These are phyloP conservation scores for Penicillium brasilianum DNA, from an alignment of 2,329 filamentous ascomycete species.

Conservation along the genomic window DNA sequence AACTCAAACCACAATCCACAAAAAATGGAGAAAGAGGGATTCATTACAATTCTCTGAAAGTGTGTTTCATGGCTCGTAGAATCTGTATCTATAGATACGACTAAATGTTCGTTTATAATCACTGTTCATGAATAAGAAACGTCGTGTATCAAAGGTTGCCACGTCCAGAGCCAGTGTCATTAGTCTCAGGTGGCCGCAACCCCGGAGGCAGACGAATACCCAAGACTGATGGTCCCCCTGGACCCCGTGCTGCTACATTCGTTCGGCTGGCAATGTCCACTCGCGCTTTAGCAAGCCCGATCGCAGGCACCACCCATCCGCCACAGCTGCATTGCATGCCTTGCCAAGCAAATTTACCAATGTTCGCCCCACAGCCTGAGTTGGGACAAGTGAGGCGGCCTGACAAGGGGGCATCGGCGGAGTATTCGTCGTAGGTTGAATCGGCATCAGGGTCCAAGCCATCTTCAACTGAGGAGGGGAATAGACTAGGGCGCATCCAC, in stretches of 20 bases:
- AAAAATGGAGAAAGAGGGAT: not conserved
- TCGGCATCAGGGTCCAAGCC: slow-evolving; percentile 14
- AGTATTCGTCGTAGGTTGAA: slow-evolving; percentile 28
- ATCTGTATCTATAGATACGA: slow-evolving; percentile 19
- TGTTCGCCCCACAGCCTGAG: slow-evolving; percentile 74
- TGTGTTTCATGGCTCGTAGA: slow-evolving; percentile 25
- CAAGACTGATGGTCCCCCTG: slow-evolving; percentile 32
- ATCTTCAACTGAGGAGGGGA: slow-evolving; percentile 34
- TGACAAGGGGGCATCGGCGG: slow-evolving; percentile 76
- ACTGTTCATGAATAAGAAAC: not conserved
- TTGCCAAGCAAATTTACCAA: slow-evolving; percentile 96
- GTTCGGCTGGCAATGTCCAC: slow-evolving; percentile 71
- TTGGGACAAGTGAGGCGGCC: slow-evolving; percentile 86
- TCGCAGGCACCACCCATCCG: slow-evolving; percentile 87
- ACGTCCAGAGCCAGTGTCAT: slow-evolving; percentile 26
- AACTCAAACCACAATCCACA: not conserved
- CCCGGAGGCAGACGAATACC: slow-evolving; percentile 49
- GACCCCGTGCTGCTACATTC: slow-evolving; percentile 25
- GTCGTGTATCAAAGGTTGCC: slow-evolving; percentile 32
- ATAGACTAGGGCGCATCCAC: slow-evolving; percentile 90
- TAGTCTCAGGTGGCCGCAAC: slow-evolving; percentile 35
- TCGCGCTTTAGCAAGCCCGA: slow-evolving; percentile 80
- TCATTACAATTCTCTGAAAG: slow-evolving; percentile 11
- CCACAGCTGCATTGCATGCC: slow-evolving; percentile 91
- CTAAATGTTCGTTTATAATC: not conserved